Evolutionary conservation across 2,329 filamentous ascomycete genomes (phyloP).

Genomic region (Ophiostoma pallidulum): DNA sequence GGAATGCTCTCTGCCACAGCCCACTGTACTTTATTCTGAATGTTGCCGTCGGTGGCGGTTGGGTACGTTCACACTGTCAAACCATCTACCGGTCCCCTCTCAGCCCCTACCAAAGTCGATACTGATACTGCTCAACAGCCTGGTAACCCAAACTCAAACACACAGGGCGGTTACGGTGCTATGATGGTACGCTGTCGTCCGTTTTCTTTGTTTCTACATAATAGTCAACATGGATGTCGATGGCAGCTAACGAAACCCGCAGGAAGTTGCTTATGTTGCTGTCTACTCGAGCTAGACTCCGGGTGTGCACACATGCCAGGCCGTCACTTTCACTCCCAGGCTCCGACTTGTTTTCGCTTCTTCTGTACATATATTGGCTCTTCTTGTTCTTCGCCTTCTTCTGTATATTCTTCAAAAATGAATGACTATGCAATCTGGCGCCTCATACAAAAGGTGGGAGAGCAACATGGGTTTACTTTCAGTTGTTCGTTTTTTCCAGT

Average conservation of each 20-base stretch:
- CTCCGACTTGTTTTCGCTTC: neutral
- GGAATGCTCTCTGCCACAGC: conserved; percentile 34
- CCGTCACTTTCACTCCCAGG: neutral
- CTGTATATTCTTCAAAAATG: conserved; percentile 3
- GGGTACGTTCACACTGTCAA: conserved; percentile 21
- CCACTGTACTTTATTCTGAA: conserved; percentile 39
- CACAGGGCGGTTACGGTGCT: conserved; percentile 28
- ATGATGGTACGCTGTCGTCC: conserved; percentile 30
- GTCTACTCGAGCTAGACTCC: conserved; percentile 23
- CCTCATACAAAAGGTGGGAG: too few relatives aligned
- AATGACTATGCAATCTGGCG: too few relatives aligned
- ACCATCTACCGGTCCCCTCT: neutral
- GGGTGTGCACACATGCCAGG: neutral
- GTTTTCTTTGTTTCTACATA: neutral
- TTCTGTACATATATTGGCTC: conserved; percentile 3
- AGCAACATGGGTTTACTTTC: too few relatives aligned
- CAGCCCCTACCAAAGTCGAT: neutral
- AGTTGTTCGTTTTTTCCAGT: too few relatives aligned
- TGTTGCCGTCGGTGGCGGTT: conserved; percentile 38
- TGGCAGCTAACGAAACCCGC: neutral
- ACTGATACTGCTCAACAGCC: conserved; percentile 17
- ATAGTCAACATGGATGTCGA: neutral
- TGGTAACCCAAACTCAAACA: conserved; percentile 25
- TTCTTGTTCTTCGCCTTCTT: neutral
- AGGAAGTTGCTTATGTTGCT: conserved; percentile 30